Evolutionary conservation across 768 basidiomycete genomes (phyloP).

Genomic region (Auricularia auricula-judae): DNA sequence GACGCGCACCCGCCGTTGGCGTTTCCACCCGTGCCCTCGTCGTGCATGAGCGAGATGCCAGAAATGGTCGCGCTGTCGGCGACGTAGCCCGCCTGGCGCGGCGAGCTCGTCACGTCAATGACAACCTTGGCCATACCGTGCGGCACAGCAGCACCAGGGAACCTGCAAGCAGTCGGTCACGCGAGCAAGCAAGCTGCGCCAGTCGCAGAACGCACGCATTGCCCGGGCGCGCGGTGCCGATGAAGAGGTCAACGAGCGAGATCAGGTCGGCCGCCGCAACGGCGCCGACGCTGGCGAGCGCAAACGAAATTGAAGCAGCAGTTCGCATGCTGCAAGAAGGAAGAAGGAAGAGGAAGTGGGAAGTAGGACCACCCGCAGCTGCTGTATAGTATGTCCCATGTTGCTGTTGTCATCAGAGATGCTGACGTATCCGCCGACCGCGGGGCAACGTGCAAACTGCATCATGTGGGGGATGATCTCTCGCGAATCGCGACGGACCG

Average conservation of each 20-base stretch:
- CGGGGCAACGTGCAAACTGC: no score
- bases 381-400: no score
- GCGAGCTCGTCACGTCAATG: slow-evolving; percentile 38
- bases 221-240: slow-evolving; percentile 36
- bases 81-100: slow-evolving; percentile 42
- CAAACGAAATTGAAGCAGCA: no score
- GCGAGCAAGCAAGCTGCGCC: slow-evolving; percentile 5
- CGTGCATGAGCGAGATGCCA: slow-evolving; percentile 41
- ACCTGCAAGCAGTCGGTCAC: slow-evolving; percentile 37
- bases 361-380: no score
- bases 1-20: slow-evolving; percentile 26
- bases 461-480: no score
- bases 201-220: slow-evolving; percentile 13
- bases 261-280: slow-evolving; percentile 19
- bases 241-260: slow-evolving; percentile 40
- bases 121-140: slow-evolving; percentile 48
- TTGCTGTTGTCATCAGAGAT: no score
- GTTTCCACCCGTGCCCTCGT: slow-evolving; percentile 45
- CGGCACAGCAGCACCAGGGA: slow-evolving; percentile 39
- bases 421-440: no score
- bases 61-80: slow-evolving; percentile 25
- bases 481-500: no score
- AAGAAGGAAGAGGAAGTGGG: no score
- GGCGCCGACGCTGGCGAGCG: no score
- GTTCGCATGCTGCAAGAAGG: no score